phyloP scores from a whole-genome alignment of 2,329 filamentous ascomycete species.

The Sarocladiaceae sp. region DNA sequence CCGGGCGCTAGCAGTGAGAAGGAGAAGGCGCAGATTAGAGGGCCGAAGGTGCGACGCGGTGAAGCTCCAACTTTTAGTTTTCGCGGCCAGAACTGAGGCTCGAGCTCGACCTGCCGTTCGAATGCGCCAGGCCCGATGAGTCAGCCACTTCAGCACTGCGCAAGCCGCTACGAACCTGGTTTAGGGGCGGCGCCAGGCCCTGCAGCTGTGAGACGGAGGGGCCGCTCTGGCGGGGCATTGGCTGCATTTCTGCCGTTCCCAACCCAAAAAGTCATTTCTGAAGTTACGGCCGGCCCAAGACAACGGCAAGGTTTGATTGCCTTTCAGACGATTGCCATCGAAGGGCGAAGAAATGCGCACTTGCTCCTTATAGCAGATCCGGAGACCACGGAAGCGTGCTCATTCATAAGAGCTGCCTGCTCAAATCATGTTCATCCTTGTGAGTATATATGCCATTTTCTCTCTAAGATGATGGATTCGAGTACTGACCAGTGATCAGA shows the following conservation, averaged over 20 bases:
- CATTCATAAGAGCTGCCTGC: not conserved
- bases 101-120: not conserved
- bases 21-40: slow-evolving; percentile 9
- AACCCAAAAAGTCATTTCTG: slow-evolving; percentile 6
- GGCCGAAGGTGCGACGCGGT: slow-evolving; percentile 8
- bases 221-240: slow-evolving; percentile 4
- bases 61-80: not conserved
- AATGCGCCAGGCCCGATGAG: not conserved
- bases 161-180: not conserved
- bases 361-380: not conserved
- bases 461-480: too few species aligned
- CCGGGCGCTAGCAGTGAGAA: not conserved
- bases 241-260: not conserved
- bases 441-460: slow-evolving; percentile 19
- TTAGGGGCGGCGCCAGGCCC: not conserved
- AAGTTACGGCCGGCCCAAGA: not conserved
- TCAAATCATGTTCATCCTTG: slow-evolving; percentile 46
- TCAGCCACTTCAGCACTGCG: not conserved
- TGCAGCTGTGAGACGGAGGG: not conserved
- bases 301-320: not conserved
- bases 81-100: not conserved
- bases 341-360: not conserved
- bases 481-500: slow-evolving; percentile 50
- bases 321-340: not conserved
- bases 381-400: not conserved